Conservation (phyloP, 352 stramenopile species). For the Thalassiosira livingstoniorum region DNA sequence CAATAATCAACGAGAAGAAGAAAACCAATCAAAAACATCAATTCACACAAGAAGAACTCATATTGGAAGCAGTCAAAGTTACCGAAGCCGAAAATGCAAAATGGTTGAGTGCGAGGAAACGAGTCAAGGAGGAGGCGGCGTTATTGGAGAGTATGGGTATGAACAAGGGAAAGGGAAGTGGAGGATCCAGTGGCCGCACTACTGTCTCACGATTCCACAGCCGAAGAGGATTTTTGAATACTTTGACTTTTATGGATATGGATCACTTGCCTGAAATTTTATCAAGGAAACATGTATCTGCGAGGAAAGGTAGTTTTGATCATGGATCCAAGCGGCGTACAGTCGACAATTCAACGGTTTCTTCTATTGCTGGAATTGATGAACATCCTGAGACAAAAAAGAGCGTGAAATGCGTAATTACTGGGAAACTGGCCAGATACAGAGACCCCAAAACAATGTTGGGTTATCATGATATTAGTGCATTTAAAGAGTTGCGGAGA, state of each 20-base stretch:
- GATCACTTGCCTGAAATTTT: slow-evolving; percentile 81
- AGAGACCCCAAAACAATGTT: slow-evolving; percentile 75
- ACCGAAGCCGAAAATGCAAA: slow-evolving; percentile 81
- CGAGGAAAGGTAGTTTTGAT: not conserved
- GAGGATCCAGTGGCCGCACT: not conserved
- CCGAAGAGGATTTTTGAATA: slow-evolving; percentile 76
- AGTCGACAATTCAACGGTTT: too few species aligned
- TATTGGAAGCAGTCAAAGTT: slow-evolving; percentile 78
- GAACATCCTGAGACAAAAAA: slow-evolving; percentile 17
- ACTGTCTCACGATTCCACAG: slow-evolving; percentile 68
- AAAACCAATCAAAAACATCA: slow-evolving; percentile 48
- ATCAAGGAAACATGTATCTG: slow-evolving; percentile 26
- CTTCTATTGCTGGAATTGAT: slow-evolving; percentile 7
- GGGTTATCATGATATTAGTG: slow-evolving; percentile 73
- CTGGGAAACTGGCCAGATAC: slow-evolving; percentile 80
- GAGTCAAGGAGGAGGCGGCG: slow-evolving; percentile 58
- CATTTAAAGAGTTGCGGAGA: slow-evolving; percentile 78
- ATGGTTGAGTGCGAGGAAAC: slow-evolving; percentile 79
- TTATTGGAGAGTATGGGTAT: slow-evolving; percentile 23
- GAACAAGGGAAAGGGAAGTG: slow-evolving; percentile 11
- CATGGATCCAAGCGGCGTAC: too few species aligned
- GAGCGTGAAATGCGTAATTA: slow-evolving; percentile 73
- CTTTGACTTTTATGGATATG: slow-evolving; percentile 85
- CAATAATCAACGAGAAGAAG: slow-evolving; percentile 34
- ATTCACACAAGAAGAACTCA: slow-evolving; percentile 83